phyloP scores from a whole-genome alignment of 2,329 filamentous ascomycete species.

The Penicillium sp. region DNA sequence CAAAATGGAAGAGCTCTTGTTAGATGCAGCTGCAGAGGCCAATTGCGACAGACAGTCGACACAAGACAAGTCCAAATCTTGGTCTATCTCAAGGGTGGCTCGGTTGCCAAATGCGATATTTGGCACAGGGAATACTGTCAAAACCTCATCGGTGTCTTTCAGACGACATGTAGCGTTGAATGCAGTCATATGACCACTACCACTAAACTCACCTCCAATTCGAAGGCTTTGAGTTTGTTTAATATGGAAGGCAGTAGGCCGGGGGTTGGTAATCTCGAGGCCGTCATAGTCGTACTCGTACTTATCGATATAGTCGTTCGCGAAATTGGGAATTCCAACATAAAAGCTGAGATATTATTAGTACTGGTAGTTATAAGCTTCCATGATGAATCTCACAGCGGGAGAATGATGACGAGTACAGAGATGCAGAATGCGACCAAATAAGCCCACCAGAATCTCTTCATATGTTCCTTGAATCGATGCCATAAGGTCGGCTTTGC shows the following conservation, averaged over 20 bases:
- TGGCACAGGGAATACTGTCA: conserved; percentile 20
- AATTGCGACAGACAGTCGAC: conserved; percentile 24
- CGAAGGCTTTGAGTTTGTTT: conserved; percentile 17
- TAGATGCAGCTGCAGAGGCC: conserved; percentile 16
- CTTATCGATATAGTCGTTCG: conserved; percentile 25
- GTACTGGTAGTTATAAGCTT: neutral
- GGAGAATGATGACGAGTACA: conserved; percentile 23
- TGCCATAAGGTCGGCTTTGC: conserved; percentile 18
- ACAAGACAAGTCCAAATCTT: conserved; percentile 24
- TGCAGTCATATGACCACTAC: conserved; percentile 20
- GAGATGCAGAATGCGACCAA: conserved; percentile 17
- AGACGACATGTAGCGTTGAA: conserved; percentile 23
- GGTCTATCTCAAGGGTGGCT: conserved; percentile 19
- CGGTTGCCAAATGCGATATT: conserved; percentile 17
- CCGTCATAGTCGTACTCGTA: conserved; percentile 21
- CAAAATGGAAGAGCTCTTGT: conserved; percentile 17
- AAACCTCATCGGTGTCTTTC: conserved; percentile 11
- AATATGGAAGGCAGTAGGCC: conserved; percentile 23
- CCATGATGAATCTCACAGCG: conserved; percentile 15
- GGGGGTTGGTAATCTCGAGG: conserved; percentile 24
- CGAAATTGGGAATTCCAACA: conserved; percentile 25
- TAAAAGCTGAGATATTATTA: conserved; percentile 18
- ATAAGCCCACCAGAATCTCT: conserved; percentile 29
- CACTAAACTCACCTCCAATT: conserved; percentile 20
- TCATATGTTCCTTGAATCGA: conserved; percentile 25